Percentiles rank a stretch among this genome's conserved stretches.
Evolutionary conservation across 441 rosid species (phyloP).

Genomic region (Brassica hybrid): DNA sequence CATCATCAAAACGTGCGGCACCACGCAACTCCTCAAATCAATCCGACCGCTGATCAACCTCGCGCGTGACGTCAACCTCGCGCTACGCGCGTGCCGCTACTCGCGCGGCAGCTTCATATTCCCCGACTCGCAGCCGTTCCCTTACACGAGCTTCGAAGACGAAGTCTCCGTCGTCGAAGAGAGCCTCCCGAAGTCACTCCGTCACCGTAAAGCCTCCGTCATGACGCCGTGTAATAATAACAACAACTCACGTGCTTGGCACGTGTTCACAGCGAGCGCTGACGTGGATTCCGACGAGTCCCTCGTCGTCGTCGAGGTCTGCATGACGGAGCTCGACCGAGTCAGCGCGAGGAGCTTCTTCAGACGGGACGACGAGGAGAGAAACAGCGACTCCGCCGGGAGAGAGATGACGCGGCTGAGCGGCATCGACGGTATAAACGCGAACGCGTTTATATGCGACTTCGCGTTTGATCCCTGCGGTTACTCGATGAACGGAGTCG

Average conservation of each 20-base stretch:
- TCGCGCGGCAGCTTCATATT: constrained; percentile 93
- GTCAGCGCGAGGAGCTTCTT: constrained; percentile 69
- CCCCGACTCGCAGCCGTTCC: constrained; percentile 90
- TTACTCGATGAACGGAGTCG: constrained; percentile 95
- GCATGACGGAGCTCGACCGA: constrained; percentile 94
- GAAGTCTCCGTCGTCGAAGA: constrained; percentile 74
- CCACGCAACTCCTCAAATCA: constrained; percentile 91
- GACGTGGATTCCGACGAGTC: constrained; percentile 45
- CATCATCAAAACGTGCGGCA: constrained; percentile 98
- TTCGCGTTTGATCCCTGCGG: constrained; percentile 97
- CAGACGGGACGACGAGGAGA: constrained; percentile 51
- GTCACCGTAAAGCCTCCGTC: constrained; percentile 74
- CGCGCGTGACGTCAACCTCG: constrained; percentile 68
- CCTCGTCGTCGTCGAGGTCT: constrained; percentile 67
- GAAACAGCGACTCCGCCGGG: constrained; percentile 62
- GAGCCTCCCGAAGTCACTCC: constrained; percentile 59
- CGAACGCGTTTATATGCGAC: constrained; percentile 73
- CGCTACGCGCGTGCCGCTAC: constrained; percentile 68
- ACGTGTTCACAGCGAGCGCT: constrained; percentile 76
- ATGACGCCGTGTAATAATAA: constrained; percentile 61
- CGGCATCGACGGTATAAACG: constrained; percentile 72
- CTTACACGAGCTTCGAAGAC: constrained; percentile 82
- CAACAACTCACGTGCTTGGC: constrained; percentile 72
- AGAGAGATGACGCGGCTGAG: constrained; percentile 82
- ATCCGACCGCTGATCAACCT: constrained; percentile 73